Base-by-base conservation (phyloP, 2,329 filamentous ascomycete genomes). In the Biscogniauxia mediterranea region DNA sequence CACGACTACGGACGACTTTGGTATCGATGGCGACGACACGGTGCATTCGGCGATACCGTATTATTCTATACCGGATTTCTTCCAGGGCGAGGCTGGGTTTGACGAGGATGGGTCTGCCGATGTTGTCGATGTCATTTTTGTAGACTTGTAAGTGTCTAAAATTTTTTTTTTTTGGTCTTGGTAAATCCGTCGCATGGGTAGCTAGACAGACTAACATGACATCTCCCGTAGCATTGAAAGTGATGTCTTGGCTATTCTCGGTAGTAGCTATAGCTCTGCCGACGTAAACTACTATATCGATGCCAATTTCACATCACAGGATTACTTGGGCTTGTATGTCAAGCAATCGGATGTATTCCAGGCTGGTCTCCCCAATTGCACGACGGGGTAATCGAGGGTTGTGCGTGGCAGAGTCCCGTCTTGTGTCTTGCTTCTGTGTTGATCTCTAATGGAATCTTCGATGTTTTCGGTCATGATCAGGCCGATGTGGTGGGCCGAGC, bases 1-100 rank as follows among this genome's bases (percentile, higher is more conserved):
- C 70, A 80, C 77, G 2, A 87, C 84, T 0, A 77, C 69, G 2
- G 84, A 87, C 63, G 84, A 85, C 68, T 86, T 85, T 65, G 84
- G 84, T 56, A 77, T 71, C 2, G 83, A 80, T 55, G 82, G 83
- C 17, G 84, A 86, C 66, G 84, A 87, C 63, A 86, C 84, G 0
- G 67, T 77, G 5, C 84, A 86, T 71, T 74, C 75, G 3, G 56
- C 59, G 7, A 82, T 85, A 52, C 77, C 82, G 1, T 69, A 75
- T 59, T 83, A 81, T 72, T 52, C 67, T 0, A 76, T 81, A 52
- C 83, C 83, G 4, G 76, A 79, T 62, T 82, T 82, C 66, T 80
- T 83, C 66, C 79, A 83, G 68, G 78, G 77, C 2, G 77, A 79
- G 17, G 82, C 73, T 6, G 80, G 78, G 0, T 83, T 85, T 58